Evolutionary conservation across 352 stramenopile genomes (phyloP).

Genomic region (Pythium diclinum): DNA sequence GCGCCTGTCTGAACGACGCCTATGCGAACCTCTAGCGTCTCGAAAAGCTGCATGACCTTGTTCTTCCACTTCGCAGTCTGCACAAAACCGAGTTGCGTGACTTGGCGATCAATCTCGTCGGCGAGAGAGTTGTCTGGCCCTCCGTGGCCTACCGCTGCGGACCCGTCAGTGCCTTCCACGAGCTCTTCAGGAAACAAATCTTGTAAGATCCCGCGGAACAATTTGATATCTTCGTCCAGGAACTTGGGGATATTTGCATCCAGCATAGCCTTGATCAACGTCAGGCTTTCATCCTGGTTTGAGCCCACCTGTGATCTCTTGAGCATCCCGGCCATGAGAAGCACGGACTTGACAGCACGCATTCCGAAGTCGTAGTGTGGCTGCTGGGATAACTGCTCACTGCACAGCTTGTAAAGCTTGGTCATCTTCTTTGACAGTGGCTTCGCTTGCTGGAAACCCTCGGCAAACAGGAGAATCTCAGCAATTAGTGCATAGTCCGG

Average conservation of each 20-base stretch:
- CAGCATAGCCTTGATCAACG: slow-evolving; percentile 94
- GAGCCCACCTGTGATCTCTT: slow-evolving; percentile 35
- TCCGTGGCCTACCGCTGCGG: not conserved
- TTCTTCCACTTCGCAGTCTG: slow-evolving; percentile 65
- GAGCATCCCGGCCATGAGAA: slow-evolving; percentile 72
- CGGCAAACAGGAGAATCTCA: slow-evolving; percentile 81
- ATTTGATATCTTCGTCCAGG: slow-evolving; percentile 77
- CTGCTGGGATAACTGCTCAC: slow-evolving; percentile 82
- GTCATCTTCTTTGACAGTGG: slow-evolving; percentile 65
- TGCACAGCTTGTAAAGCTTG: slow-evolving; percentile 81
- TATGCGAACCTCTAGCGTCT: slow-evolving; percentile 89
- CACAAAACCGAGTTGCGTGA: slow-evolving; percentile 59
- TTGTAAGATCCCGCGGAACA: slow-evolving; percentile 88
- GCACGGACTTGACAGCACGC: slow-evolving; percentile 77
- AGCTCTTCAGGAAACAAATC: slow-evolving; percentile 81
- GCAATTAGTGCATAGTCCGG: slow-evolving; percentile 83
- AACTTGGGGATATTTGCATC: slow-evolving; percentile 92
- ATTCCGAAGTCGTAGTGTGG: slow-evolving; percentile 89
- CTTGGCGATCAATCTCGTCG: slow-evolving; percentile 68
- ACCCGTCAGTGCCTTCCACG: not conserved
- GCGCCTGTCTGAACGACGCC: slow-evolving; percentile 79
- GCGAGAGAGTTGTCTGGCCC: not conserved
- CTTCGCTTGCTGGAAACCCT: slow-evolving; percentile 71
- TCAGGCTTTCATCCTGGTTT: slow-evolving; percentile 46
- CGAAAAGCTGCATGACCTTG: slow-evolving; percentile 91